phyloP scores from a whole-genome alignment of 257 asterid species.

The Coffea eugenioides region DNA sequence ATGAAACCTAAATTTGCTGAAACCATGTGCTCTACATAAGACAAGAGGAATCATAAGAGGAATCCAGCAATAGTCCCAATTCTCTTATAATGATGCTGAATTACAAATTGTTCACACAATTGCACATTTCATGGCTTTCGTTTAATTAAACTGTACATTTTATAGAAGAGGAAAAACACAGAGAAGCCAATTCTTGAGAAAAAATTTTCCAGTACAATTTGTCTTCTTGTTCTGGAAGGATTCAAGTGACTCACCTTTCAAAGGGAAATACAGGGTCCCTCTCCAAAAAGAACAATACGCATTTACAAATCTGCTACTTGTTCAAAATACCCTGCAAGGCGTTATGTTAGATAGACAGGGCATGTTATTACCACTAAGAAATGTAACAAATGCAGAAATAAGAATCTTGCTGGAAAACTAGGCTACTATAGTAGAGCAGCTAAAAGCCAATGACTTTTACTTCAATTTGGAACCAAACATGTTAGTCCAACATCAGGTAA shows the following conservation, averaged over 20 bases:
- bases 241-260: slow-evolving; percentile 8
- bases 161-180: not conserved
- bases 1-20: not conserved
- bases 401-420: no score
- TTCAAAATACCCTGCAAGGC: not conserved
- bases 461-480: not conserved
- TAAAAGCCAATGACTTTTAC: not conserved
- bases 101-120: not conserved
- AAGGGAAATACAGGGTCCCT: not conserved
- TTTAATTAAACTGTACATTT: not conserved
- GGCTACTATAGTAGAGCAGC: not conserved
- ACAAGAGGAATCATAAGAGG: no score
- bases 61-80: not conserved
- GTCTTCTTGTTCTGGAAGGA: not conserved
- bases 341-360: not conserved
- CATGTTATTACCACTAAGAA: not conserved
- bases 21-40: not conserved
- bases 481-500: not conserved
- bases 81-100: not conserved
- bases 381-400: not conserved
- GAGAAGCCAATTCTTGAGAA: not conserved
- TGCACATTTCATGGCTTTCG: not conserved
- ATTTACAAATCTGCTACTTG: not conserved
- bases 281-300: not conserved
- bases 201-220: not conserved